A percentile compares a stretch with the other conserved stretches of the same genome.
Conservation (phyloP, 306 rosid species). For the Trichosanthes truncata region DNA sequence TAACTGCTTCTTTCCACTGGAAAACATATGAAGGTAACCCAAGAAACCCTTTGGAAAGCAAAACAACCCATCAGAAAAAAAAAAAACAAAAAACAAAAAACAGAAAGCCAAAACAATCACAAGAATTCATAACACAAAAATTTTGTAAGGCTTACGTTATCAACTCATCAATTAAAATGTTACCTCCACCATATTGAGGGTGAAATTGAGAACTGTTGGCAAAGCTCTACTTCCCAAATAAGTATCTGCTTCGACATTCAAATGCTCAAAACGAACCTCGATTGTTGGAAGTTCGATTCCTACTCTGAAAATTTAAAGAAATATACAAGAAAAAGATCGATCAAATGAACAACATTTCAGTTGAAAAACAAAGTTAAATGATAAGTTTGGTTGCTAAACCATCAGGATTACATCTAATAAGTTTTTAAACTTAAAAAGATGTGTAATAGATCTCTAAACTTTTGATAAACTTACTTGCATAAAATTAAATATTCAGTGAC, state of each 20-base stretch:
- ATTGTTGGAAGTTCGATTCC: constrained; percentile 39
- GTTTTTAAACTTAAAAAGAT: too few species aligned
- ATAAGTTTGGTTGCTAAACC: too few species aligned
- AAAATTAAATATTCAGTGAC: too few species aligned
- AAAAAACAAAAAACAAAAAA: not conserved
- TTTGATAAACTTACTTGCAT: too few species aligned
- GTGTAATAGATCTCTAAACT: too few species aligned
- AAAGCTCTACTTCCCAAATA: constrained; percentile 34
- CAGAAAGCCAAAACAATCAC: not conserved
- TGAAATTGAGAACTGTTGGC: constrained; percentile 17
- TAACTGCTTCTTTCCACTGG: constrained; percentile 24
- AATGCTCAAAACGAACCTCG: constrained; percentile 42
- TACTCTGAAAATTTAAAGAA: constrained; percentile 22
- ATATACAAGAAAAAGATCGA: not conserved
- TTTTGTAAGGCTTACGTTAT: not conserved
- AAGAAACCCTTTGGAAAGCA: constrained; percentile 20
- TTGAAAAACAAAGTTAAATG: too few species aligned
- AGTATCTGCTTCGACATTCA: constrained; percentile 39
- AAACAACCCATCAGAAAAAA: not conserved
- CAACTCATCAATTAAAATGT: not conserved
- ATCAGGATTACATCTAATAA: too few species aligned
- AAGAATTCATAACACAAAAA: not conserved
- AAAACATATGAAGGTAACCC: constrained; percentile 13
- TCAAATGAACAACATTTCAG: not conserved
- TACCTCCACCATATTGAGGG: constrained; percentile 9